Conservation (phyloP, 2,329 filamentous ascomycete species). For the Talaromyces rugulosus region DNA sequence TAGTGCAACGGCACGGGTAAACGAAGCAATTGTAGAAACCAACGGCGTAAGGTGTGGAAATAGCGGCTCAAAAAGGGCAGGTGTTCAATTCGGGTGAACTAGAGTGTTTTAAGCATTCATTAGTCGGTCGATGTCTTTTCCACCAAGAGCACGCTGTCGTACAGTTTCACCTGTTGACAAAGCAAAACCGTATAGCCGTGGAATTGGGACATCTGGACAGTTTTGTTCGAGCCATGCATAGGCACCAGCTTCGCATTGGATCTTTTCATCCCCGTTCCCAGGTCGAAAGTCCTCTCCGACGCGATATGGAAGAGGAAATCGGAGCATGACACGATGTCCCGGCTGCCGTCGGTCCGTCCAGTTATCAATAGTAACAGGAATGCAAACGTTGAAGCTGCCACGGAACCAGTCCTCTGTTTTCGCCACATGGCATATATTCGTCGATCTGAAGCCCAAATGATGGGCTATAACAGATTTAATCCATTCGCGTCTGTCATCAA, state of each 20-base stretch:
- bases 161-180: slow-evolving; percentile 21
- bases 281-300: slow-evolving; percentile 20
- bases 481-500: too few species aligned
- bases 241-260: slow-evolving; percentile 23
- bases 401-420: slow-evolving; percentile 15
- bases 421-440: background rate
- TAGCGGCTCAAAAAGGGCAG: slow-evolving; percentile 6
- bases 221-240: slow-evolving; percentile 25
- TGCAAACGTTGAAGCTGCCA: slow-evolving; percentile 26
- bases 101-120: background rate
- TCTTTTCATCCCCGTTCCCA: slow-evolving; percentile 26
- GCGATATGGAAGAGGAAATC: slow-evolving; percentile 22
- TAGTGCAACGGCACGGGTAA: slow-evolving; percentile 6
- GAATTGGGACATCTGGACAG: slow-evolving; percentile 24
- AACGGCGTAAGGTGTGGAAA: slow-evolving; percentile 7
- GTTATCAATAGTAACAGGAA: slow-evolving; percentile 17
- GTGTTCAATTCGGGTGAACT: slow-evolving; percentile 14
- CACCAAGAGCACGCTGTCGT: background rate
- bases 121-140: background rate
- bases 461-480: too few species aligned
- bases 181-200: slow-evolving; percentile 23
- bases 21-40: slow-evolving; percentile 5
- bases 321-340: background rate
- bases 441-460: too few species aligned
- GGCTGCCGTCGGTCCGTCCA: too few species aligned